Evolutionary conservation across 75 land plant genomes (phyloP), one percentile per base, ranked within the genome.

Genomic region (Selaginella tamariscina): DNA sequence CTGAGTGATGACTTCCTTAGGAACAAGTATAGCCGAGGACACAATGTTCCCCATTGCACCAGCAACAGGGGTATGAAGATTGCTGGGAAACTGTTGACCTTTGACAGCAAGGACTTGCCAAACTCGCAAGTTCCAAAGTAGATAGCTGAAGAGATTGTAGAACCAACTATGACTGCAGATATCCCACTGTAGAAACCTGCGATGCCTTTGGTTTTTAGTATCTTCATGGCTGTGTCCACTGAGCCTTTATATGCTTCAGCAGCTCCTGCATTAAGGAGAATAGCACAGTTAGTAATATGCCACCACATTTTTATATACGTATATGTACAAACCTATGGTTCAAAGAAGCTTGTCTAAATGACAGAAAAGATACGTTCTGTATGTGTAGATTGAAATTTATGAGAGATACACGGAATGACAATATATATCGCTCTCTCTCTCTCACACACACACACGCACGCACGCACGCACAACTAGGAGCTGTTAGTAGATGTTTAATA

Each of bases 81-180:
- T 2, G 13, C 78, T 32, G 87, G 95, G 55, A 57, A 73, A 0
- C 24, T 18, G 1, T 67, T 70, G n/a, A 85, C 1, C 49, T 66
- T 70, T 11, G 80, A 68, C 18, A 89, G 68, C 24, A 87, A n/a
- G 1, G 90, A 81, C 62, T 89, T 89, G 20, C 82, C 86, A 32
- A 89, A 75, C 74, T 87, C 91, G 56, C 95, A 89, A 0, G 91
- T 89, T 29, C 86, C 95, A 60, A 89, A 89, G 64, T 89, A 89
- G 0, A 89, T 75, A 23, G 91, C 91, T 0, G 95, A 89, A 26
- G 95, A 89, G 49, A 75, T 67, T 0, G 82, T 76, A 13, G 95
- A 89, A 2, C 95, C 95, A 9, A 89, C 80, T 23, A 83, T 56
- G 27, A 89, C 95, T 2, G 95, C 95, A 20, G 95, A 89, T 1